Percentiles rank a stretch among this genome's conserved stretches.
Conservation (phyloP, 768 basidiomycete genomes). For the Lentinus brumalis region DNA sequence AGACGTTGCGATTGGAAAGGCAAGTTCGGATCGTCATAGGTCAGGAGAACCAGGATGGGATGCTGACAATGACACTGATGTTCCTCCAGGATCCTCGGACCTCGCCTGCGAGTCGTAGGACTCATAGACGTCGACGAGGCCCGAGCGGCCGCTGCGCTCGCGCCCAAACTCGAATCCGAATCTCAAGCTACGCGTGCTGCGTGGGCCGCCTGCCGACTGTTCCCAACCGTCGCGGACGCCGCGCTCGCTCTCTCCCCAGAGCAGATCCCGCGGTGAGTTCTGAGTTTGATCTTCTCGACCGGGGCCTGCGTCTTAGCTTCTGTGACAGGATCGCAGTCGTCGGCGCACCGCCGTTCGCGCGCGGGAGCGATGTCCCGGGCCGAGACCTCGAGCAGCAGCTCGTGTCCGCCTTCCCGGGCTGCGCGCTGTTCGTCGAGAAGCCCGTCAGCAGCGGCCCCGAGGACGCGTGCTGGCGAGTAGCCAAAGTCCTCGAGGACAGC, state of each 20-base stretch:
- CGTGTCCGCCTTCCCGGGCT: slow-evolving; percentile 43
- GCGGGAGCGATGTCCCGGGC: slow-evolving; percentile 42
- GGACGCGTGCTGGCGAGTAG: slow-evolving; percentile 24
- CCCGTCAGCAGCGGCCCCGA: slow-evolving; percentile 38
- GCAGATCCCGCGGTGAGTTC: slow-evolving; percentile 12
- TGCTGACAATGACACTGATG: neutral
- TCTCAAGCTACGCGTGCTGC: slow-evolving; percentile 41
- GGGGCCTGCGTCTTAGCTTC: neutral
- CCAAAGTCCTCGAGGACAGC: slow-evolving; percentile 6
- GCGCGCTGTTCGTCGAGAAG: slow-evolving; percentile 49
- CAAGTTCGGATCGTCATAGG: slow-evolving; percentile 3
- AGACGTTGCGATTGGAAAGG: slow-evolving; percentile 29
- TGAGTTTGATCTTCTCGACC: neutral
- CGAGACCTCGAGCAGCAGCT: slow-evolving; percentile 46
- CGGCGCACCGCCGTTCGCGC: slow-evolving; percentile 43
- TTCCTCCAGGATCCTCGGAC: slow-evolving; percentile 41
- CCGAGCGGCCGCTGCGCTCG: slow-evolving; percentile 41
- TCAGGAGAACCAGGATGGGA: neutral
- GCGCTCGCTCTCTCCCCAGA: neutral
- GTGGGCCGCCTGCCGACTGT: slow-evolving; percentile 29
- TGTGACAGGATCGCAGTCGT: slow-evolving; percentile 39
- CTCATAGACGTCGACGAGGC: slow-evolving; percentile 46
- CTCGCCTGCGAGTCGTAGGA: slow-evolving; percentile 48
- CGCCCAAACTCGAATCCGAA: slow-evolving; percentile 42
- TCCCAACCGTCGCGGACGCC: slow-evolving; percentile 10